These are phyloP conservation scores for Phytophthora sp. DNA, from an alignment of 352 stramenopile genomes.

Conservation along the genomic window DNA sequence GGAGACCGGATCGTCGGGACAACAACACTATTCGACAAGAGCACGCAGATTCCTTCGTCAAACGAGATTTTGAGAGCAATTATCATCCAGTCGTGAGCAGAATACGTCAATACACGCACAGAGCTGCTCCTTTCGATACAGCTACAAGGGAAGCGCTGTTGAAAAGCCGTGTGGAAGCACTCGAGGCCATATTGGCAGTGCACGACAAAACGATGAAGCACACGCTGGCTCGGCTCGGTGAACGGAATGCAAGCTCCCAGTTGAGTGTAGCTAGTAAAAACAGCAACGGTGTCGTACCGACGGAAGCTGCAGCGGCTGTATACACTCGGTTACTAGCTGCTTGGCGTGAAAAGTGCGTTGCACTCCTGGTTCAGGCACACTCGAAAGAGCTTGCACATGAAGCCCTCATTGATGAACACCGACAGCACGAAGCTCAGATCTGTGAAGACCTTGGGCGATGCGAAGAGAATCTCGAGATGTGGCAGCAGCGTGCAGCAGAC, in stretches of 20 bases:
- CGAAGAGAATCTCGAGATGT: constrained; percentile 47
- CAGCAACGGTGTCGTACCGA: constrained; percentile 2
- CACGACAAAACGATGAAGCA: constrained; percentile 60
- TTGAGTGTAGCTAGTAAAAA: constrained; percentile 6
- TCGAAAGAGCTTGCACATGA: constrained; percentile 38
- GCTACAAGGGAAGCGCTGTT: constrained; percentile 37
- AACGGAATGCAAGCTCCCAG: constrained; percentile 4
- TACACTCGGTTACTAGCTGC: constrained; percentile 26
- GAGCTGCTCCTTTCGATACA: not conserved
- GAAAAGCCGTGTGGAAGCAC: constrained; percentile 51
- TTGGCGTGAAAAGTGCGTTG: constrained; percentile 69
- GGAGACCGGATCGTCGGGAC: not conserved
- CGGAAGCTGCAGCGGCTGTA: constrained; percentile 16
- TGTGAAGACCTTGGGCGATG: constrained; percentile 23
- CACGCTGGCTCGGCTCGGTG: constrained; percentile 37
- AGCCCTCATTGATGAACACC: constrained; percentile 11
- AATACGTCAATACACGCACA: not conserved
- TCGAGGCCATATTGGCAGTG: constrained; percentile 65
- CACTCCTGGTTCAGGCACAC: constrained; percentile 64
- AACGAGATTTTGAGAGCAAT: not conserved
- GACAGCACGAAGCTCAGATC: constrained; percentile 15
- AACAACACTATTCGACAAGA: constrained; percentile 1
- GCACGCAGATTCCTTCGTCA: not conserved
- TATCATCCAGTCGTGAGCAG: not conserved
- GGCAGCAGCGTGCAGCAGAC: constrained; percentile 59